Conservation (phyloP, 768 basidiomycete genomes). For the Hemileccinum rubropunctum region DNA sequence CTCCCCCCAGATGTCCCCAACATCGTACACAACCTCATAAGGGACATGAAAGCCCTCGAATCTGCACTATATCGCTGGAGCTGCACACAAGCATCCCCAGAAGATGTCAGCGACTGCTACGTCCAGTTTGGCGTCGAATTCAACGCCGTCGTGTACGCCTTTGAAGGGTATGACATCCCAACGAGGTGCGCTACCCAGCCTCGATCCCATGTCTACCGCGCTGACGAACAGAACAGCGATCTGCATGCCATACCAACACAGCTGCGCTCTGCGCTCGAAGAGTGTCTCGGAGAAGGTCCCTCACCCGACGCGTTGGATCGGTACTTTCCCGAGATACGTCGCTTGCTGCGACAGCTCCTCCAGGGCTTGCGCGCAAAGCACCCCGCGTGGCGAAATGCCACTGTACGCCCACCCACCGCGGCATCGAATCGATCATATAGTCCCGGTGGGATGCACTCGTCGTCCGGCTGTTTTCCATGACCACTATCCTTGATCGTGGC, state of each 20-base stretch:
- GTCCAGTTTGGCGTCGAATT: slow-evolving; percentile 89
- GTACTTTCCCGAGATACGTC: not conserved
- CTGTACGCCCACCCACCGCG: not conserved
- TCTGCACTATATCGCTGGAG: slow-evolving; percentile 72
- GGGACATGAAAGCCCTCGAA: slow-evolving; percentile 81
- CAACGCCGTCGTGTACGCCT: slow-evolving; percentile 74
- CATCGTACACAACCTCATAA: slow-evolving; percentile 47
- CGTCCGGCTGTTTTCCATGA: slow-evolving; percentile 12
- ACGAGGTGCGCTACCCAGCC: slow-evolving; percentile 54
- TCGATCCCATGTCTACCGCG: not conserved
- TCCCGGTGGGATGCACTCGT: not conserved
- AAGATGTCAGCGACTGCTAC: slow-evolving; percentile 84
- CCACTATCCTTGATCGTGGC: too few species aligned
- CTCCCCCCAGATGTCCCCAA: not conserved
- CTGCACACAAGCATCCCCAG: slow-evolving; percentile 51
- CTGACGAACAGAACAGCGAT: slow-evolving; percentile 29
- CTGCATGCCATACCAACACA: slow-evolving; percentile 37
- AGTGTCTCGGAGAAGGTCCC: slow-evolving; percentile 43
- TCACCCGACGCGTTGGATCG: not conserved
- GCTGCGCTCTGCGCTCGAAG: slow-evolving; percentile 40
- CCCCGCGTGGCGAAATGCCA: slow-evolving; percentile 5
- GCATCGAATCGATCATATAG: slow-evolving; percentile 3
- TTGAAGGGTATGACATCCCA: slow-evolving; percentile 68
- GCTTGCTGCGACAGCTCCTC: slow-evolving; percentile 35
- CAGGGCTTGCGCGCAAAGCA: slow-evolving; percentile 23